Base-by-base conservation (phyloP, 2,329 filamentous ascomycete genomes). In the Nemania sp. region DNA sequence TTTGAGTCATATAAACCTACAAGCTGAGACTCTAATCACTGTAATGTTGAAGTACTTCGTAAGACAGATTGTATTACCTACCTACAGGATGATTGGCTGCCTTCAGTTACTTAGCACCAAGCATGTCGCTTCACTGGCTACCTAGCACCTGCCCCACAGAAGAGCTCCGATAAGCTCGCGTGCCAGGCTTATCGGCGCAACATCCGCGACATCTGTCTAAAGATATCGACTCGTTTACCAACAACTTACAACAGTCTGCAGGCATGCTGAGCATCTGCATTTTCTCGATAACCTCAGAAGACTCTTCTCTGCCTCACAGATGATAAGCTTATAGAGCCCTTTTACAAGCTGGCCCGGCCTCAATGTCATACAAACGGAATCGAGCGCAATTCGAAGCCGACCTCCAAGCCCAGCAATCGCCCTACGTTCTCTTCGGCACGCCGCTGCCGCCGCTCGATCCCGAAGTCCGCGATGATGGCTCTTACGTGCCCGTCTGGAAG, bases 401-500 rank as follows among this genome's bases (percentile, higher is more conserved):
- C 66, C 74, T 84, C 43, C 79, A 84, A 71, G 76, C 79, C 52
- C 78, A 83, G 54, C 81, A 87, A 67, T 86, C 89, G 12, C 87
- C 89, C 1, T 96, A 85, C 71, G 89, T 88, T 51, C 68, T 88
- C 52, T 96, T 88, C 70, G 94, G 94, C 68, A 96, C 91, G 2
- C 86, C 92, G 7, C 80, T 99, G 14, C 91, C 91, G 1, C 83
- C 89, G 3, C 76, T 84, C 56, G 90, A 96, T 66, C 80, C 87
- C 43, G 83, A 90, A 17, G 79, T 83, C 31, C 86, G 91, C 65
- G 92, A 97, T 71, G 90, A 97, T 75, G 93, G 92, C 57, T 91
- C 90, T 34, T 97, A 92, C 69, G 83, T 96, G 14, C 94, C 94
- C 0, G 75, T 96, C n/a, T 97, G 94, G 91, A 96, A 97, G 76